Evolutionary conservation across 805 yeast genomes (phyloP).

Genomic region (Saccharomycopsis selenospora): DNA sequence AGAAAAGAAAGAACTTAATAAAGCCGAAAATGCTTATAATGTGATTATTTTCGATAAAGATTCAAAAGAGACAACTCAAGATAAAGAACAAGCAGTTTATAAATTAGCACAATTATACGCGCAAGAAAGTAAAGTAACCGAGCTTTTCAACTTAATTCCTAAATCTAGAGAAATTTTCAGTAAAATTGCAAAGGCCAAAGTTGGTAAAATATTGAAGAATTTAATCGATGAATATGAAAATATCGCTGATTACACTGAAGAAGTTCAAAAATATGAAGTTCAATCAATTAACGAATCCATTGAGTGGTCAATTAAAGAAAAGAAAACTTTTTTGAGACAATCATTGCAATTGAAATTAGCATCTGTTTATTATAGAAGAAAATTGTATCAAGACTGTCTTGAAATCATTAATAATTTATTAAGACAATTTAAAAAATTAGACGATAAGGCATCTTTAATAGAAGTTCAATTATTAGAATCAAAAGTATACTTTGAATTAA

Average conservation of each 20-base stretch:
- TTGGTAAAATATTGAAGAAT: constrained; percentile 81
- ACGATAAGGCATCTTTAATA: constrained; percentile 90
- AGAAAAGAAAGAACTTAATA: constrained; percentile 38
- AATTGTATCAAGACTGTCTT: constrained; percentile 60
- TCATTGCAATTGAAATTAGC: constrained; percentile 79
- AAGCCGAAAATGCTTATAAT: constrained; percentile 56
- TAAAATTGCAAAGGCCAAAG: constrained; percentile 84
- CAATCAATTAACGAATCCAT: constrained; percentile 67
- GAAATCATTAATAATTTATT: constrained; percentile 64
- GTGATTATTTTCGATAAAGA: constrained; percentile 35
- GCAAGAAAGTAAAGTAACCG: constrained; percentile 37
- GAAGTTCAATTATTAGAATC: constrained; percentile 92
- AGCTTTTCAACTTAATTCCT: constrained; percentile 55
- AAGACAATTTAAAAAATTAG: constrained; percentile 84
- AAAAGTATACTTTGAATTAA: constrained; percentile 80
- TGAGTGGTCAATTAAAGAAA: constrained; percentile 78
- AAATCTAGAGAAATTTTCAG: constrained; percentile 66
- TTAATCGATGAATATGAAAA: constrained; percentile 72
- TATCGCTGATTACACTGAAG: constrained; percentile 54
- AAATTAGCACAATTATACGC: constrained; percentile 73
- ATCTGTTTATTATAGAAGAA: constrained; percentile 60
- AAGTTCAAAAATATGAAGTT: constrained; percentile 25
- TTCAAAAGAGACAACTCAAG: constrained; percentile 33
- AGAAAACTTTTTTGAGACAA: constrained; percentile 83
- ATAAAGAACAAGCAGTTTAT: constrained; percentile 61